A percentile compares a stretch with the other conserved stretches of the same genome.
These are phyloP conservation scores for Trichoderma sp. DNA, from an alignment of 2,329 filamentous ascomycete genomes.

Conservation along the genomic window DNA sequence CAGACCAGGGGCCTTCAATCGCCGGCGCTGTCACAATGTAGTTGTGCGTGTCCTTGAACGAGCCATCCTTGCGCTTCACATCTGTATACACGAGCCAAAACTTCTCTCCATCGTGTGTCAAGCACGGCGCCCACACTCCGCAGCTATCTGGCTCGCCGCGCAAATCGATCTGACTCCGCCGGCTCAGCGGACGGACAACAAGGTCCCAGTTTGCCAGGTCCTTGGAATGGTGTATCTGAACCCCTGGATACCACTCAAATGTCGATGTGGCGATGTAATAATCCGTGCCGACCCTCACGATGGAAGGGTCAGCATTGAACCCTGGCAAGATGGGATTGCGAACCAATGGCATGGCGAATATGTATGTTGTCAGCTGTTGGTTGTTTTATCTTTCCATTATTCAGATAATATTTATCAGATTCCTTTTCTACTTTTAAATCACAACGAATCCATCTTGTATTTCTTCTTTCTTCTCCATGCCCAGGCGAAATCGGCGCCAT, in stretches of 20 bases:
- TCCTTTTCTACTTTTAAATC: not conserved
- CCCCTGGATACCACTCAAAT: conserved; percentile 55
- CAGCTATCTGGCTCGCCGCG: conserved; percentile 58
- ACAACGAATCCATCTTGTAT: not conserved
- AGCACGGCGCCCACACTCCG: conserved; percentile 63
- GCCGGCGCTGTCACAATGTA: conserved; percentile 55
- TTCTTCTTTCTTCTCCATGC: not conserved
- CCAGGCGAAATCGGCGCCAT: not conserved
- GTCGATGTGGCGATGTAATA: conserved; percentile 57
- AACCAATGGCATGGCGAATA: conserved; percentile 42
- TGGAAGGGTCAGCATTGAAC: conserved; percentile 55
- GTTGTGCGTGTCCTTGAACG: conserved; percentile 62
- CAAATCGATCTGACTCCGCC: conserved; percentile 54
- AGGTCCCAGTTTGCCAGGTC: conserved; percentile 54
- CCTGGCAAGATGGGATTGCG: conserved; percentile 56
- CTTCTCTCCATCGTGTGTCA: conserved; percentile 57
- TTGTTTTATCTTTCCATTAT: not conserved
- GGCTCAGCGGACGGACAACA: conserved; percentile 44
- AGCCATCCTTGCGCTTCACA: conserved; percentile 65
- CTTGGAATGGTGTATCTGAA: conserved; percentile 53
- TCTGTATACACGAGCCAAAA: conserved; percentile 66
- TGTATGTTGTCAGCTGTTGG: too few species aligned
- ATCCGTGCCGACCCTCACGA: conserved; percentile 49
- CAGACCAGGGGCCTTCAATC: conserved; percentile 60
- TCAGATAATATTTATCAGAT: not conserved